Conservation (phyloP, 371 early-diverging fungal genomes). For the Mucor mucedo region DNA sequence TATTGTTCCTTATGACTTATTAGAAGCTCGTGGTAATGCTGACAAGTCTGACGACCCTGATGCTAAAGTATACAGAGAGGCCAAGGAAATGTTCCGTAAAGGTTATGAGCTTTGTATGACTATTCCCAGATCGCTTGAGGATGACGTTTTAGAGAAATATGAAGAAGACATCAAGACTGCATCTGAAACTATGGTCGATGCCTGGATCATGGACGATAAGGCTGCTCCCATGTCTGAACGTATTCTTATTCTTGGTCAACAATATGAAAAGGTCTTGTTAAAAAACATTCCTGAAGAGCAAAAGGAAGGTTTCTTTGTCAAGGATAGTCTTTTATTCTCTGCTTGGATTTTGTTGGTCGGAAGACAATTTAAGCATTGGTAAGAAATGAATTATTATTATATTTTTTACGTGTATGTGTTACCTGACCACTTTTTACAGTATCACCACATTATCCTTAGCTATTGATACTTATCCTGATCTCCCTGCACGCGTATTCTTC, state of each 20-base stretch:
- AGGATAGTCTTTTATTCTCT: slow-evolving; percentile 53
- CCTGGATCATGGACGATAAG: slow-evolving; percentile 73
- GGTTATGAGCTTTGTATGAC: slow-evolving; percentile 64
- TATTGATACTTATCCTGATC: slow-evolving; percentile 60
- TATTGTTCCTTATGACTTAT: slow-evolving; percentile 65
- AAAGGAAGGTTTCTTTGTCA: slow-evolving; percentile 57
- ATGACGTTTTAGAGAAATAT: slow-evolving; percentile 57
- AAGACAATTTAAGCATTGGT: slow-evolving; percentile 69
- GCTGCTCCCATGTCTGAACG: slow-evolving; percentile 69
- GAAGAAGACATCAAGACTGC: slow-evolving; percentile 65
- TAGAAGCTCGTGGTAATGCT: slow-evolving; percentile 60
- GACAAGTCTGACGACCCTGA: slow-evolving; percentile 65
- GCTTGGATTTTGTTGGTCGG: slow-evolving; percentile 71
- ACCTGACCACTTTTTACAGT: slow-evolving; percentile 19
- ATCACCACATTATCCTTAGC: slow-evolving; percentile 66
- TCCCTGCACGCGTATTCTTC: slow-evolving; percentile 65
- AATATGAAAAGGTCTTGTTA: slow-evolving; percentile 36
- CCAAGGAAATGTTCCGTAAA: slow-evolving; percentile 63
- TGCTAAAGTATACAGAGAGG: slow-evolving; percentile 60
- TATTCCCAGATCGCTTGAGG: slow-evolving; percentile 64
- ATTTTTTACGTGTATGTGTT: slow-evolving; percentile 2
- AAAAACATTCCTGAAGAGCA: slow-evolving; percentile 55
- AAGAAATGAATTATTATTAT: slow-evolving; percentile 16
- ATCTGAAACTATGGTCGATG: slow-evolving; percentile 65
- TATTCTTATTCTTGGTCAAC: slow-evolving; percentile 28